Conservation (phyloP, 2,329 filamentous ascomycete genomes). For the Penicillium sumatraense region DNA sequence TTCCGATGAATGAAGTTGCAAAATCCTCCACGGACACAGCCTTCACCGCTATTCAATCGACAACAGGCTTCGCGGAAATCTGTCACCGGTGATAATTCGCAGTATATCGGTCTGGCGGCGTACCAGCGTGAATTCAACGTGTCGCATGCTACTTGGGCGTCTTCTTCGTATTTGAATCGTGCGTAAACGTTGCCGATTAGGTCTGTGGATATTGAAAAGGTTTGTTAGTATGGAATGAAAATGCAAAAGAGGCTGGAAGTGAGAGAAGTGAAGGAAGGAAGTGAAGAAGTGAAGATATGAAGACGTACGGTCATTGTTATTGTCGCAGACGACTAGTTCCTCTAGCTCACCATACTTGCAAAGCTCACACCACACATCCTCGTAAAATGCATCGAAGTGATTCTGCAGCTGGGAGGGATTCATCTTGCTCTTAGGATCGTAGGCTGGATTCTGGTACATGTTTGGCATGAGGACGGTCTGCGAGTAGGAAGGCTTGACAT, state of each 20-base stretch:
- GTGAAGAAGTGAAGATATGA: background rate
- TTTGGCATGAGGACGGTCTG: constrained; percentile 98
- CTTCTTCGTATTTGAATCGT: constrained; percentile 99
- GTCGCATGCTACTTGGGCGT: constrained; percentile 90
- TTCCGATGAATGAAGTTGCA: constrained; percentile 99
- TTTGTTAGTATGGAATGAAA: background rate
- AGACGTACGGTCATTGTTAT: constrained; percentile 91
- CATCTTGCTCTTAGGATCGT: constrained; percentile 97
- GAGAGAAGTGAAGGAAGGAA: background rate
- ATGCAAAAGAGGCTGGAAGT: background rate
- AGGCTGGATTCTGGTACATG: constrained; percentile 98
- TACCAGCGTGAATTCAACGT: constrained; percentile 95
- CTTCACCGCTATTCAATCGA: constrained; percentile 89
- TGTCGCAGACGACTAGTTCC: constrained; percentile 98
- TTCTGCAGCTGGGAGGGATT: constrained; percentile 95
- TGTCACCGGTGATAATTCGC: constrained; percentile 93
- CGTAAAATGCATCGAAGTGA: constrained; percentile 99
- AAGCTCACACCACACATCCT: constrained; percentile 99
- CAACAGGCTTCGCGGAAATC: constrained; percentile 99
- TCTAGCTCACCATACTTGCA: constrained; percentile 98
- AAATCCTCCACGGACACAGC: constrained; percentile 93
- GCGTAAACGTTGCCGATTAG: constrained; percentile 99
- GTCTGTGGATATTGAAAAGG: constrained; percentile 56
- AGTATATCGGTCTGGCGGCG: constrained; percentile 95
- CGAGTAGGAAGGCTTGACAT: constrained; percentile 97